phyloP scores from a whole-genome alignment of 257 asterid genomes.

The Paraleonurus japonicus region DNA sequence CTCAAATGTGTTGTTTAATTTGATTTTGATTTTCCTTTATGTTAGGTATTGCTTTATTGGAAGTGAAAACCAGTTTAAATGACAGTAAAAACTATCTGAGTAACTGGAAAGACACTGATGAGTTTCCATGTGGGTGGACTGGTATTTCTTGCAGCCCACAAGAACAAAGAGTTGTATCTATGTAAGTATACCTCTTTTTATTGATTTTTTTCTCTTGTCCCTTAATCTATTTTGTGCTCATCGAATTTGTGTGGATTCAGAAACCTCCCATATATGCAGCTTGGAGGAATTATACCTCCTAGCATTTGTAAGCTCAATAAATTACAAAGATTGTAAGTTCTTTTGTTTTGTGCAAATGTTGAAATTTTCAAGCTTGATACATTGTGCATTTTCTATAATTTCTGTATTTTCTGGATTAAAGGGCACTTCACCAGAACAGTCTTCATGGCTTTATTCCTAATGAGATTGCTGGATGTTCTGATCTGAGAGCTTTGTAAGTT shows the following conservation, averaged over 20 bases:
- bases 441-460: slow-evolving; percentile 81
- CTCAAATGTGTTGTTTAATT: not conserved
- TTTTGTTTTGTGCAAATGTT: not conserved
- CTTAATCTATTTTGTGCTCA: slow-evolving; percentile 10
- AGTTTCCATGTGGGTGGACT: slow-evolving; percentile 82
- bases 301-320: slow-evolving; percentile 69
- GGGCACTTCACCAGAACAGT: slow-evolving; percentile 94
- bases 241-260: slow-evolving; percentile 43
- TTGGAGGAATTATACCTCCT: slow-evolving; percentile 84
- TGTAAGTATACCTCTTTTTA: slow-evolving; percentile 49
- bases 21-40: not conserved
- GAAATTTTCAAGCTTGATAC: not conserved
- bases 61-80: slow-evolving; percentile 71
- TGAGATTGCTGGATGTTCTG: slow-evolving; percentile 71
- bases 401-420: slow-evolving; percentile 23
- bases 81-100: slow-evolving; percentile 68
- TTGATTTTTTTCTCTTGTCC: not conserved
- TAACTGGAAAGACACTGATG: slow-evolving; percentile 77
- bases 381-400: slow-evolving; percentile 10
- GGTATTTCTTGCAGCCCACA: slow-evolving; percentile 76
- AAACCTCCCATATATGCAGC: slow-evolving; percentile 85
- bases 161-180: slow-evolving; percentile 76
- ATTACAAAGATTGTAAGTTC: slow-evolving; percentile 83
- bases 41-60: slow-evolving; percentile 79
- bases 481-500: slow-evolving; percentile 90